Evolutionary conservation across 2,329 filamentous ascomycete genomes (phyloP), one percentile per base, ranked within the genome.

Genomic region (Botrytis medusae): DNA sequence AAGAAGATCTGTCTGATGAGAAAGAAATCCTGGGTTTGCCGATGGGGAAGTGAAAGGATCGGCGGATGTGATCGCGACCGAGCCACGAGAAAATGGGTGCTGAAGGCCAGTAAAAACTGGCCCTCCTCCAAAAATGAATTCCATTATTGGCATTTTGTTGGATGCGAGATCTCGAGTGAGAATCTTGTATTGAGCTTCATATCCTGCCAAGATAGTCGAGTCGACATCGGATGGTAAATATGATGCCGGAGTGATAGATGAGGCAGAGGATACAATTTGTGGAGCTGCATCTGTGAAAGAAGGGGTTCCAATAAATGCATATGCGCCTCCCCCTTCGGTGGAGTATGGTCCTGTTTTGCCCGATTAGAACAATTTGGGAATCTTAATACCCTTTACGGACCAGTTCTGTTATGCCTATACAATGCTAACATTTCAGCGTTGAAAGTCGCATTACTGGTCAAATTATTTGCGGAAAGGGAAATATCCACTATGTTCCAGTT

Each of bases 51-150:
- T 82, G 6, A 80, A 77, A 22, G 83, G 77, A 29, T 84, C 80
- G 0, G 82, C 72, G 2, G 82, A 81, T 18, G 80, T 80, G 75
- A 90, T 88, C 80, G 91, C 89, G 63, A 89, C 85, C 57, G 83
- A 84, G 0, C 89, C 89, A 0, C 87, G 85, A 6, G 86, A 87
- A 78, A 89, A 86, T 0, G 90, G 82, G 74, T 85, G 90, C 75
- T 87, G 86, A 40, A 89, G 85, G 73, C 86, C 86, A 0, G 85
- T 83, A 69, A 86, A 85, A 12, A 71, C 12, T 42, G 25, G 7
- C 2, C 72, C 60, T 22, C 64, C 72, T 18, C 14, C 9, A 37
- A 42, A 73, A 18, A 65, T 64, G 40, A 73, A 54, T 60, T 73
- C 72, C 32, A 73, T 60, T 8, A 71, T 46, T 32, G 72, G 59